These are phyloP conservation scores for Amaranthus tricolor DNA, from an alignment of 179 eudicot species.

Conservation along the genomic window DNA sequence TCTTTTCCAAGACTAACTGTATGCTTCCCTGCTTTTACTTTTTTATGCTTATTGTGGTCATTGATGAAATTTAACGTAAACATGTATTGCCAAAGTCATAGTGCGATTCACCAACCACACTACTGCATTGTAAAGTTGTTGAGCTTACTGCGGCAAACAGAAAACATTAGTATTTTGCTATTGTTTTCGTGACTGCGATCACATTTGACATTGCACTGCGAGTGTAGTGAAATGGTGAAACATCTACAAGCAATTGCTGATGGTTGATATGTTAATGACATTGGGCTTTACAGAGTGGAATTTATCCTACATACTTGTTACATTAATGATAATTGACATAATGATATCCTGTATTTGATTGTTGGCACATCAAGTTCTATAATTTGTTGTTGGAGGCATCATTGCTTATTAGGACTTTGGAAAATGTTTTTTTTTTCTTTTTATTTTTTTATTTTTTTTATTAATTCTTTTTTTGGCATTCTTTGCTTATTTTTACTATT, in stretches of 20 bases:
- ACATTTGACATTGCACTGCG: not conserved
- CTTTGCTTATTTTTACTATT: not conserved
- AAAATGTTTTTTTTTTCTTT: not conserved
- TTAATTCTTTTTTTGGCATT: not conserved
- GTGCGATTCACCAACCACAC: no score
- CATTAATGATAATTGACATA: no score
- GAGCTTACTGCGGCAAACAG: no score
- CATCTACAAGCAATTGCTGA: not conserved
- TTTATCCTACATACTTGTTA: not conserved
- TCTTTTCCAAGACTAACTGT: conserved; percentile 66
- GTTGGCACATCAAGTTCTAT: not conserved
- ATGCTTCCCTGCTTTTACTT: conserved; percentile 22
- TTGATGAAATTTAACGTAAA: not conserved
- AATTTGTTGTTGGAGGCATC: not conserved
- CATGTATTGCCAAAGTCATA: not conserved
- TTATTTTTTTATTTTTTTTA: not conserved
- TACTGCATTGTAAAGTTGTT: no score
- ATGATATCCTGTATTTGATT: not conserved
- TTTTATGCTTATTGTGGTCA: not conserved
- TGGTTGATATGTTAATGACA: conserved; percentile 3
- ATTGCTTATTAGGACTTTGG: not conserved
- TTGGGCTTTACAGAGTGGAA: not conserved
- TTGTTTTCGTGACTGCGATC: no score
- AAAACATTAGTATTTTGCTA: no score
- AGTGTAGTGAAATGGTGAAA: not conserved